Percentiles rank a stretch among this genome's conserved stretches.
These are phyloP conservation scores for Bipolaris cookei DNA, from an alignment of 2,329 filamentous ascomycete genomes.

Conservation along the genomic window DNA sequence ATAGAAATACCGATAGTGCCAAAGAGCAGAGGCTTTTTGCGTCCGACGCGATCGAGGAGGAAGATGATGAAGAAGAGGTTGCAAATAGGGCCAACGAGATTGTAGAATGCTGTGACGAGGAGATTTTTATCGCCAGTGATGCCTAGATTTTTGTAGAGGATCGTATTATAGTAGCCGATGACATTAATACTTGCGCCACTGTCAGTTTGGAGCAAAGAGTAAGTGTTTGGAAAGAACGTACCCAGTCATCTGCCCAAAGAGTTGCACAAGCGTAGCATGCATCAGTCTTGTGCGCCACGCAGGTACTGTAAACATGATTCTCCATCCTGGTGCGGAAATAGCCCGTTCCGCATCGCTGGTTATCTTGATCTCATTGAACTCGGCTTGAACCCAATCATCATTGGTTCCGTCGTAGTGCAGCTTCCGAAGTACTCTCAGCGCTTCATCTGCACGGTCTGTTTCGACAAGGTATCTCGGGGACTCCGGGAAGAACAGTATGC, in stretches of 20 bases:
- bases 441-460: conserved; percentile 64
- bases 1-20: conserved; percentile 62
- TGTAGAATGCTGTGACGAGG: conserved; percentile 66
- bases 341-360: conserved; percentile 67
- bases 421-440: conserved; percentile 52
- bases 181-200: conserved; percentile 54
- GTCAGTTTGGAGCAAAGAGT: conserved; percentile 10
- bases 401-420: conserved; percentile 62
- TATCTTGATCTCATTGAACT: conserved; percentile 66
- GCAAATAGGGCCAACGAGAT: conserved; percentile 62
- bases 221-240: conserved; percentile 22
- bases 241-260: conserved; percentile 70
- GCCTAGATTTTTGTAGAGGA: conserved; percentile 64
- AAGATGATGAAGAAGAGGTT: conserved; percentile 67
- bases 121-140: conserved; percentile 62
- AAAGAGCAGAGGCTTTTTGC: conserved; percentile 60
- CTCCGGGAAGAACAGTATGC: conserved; percentile 53
- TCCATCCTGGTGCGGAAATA: conserved; percentile 61
- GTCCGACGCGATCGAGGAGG: conserved; percentile 60
- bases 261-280: conserved; percentile 67
- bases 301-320: conserved; percentile 63
- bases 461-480: conserved; percentile 48
- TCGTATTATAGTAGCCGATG: conserved; percentile 68
- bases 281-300: conserved; percentile 67
- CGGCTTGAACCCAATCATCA: conserved; percentile 64